Evolutionary conservation across 257 asterid genomes (phyloP).

Genomic region (Capsicum baccatum): DNA sequence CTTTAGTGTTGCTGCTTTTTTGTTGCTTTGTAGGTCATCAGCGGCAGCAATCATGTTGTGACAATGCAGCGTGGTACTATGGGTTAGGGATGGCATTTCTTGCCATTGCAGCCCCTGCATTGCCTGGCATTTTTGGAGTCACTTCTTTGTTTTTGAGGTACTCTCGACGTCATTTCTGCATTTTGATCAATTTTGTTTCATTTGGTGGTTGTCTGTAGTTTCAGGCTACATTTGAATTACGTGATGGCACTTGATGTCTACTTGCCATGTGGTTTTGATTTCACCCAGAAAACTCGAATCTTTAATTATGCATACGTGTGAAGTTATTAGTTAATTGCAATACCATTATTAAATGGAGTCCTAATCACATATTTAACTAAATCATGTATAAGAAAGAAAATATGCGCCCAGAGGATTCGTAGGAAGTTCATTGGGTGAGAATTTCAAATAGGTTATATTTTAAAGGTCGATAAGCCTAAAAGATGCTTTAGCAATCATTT

Average conservation of each 20-base stretch:
- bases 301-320: background rate
- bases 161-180: background rate
- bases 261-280: background rate
- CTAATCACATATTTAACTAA: slow-evolving; percentile 9
- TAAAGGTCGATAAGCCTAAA: background rate
- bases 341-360: background rate
- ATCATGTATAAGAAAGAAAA: background rate
- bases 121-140: slow-evolving; percentile 80
- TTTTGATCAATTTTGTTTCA: background rate
- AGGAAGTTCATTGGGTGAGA: background rate
- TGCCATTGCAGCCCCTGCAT: slow-evolving; percentile 75
- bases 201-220: background rate
- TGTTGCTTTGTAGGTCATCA: slow-evolving; percentile 66
- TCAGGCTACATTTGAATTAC: background rate
- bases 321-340: slow-evolving; percentile 4
- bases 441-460: background rate
- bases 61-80: slow-evolving; percentile 68
- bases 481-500: background rate
- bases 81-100: slow-evolving; percentile 80
- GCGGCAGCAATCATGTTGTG: slow-evolving; percentile 69
- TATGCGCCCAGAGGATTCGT: background rate
- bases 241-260: background rate
- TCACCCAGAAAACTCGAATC: background rate
- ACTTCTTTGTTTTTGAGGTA: slow-evolving; percentile 83
- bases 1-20: slow-evolving; percentile 28